These are phyloP conservation scores for Chalciporus sphaerocephalus DNA, from an alignment of 768 basidiomycete species.

Conservation along the genomic window DNA sequence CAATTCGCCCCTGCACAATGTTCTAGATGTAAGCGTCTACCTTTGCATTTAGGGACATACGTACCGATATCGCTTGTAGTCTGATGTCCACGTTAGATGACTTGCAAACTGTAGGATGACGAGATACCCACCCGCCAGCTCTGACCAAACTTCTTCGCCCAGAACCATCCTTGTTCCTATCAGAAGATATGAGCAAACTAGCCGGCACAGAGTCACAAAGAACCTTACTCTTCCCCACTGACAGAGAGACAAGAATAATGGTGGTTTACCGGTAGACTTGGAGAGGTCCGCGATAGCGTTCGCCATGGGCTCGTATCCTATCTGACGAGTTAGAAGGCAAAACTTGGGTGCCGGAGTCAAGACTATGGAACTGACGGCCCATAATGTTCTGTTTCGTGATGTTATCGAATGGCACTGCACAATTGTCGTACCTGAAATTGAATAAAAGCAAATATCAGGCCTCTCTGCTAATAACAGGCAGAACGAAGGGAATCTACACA, in stretches of 20 bases:
- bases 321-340: neutral
- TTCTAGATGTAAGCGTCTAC: slow-evolving; percentile 1
- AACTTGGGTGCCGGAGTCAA: neutral
- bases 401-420: slow-evolving; percentile 56
- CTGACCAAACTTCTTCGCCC: slow-evolving; percentile 57
- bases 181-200: slow-evolving; percentile 2
- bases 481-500: slow-evolving; percentile 24
- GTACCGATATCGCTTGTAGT: slow-evolving; percentile 49
- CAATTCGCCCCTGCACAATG: slow-evolving; percentile 39
- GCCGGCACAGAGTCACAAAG: neutral
- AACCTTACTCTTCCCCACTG: slow-evolving; percentile 60
- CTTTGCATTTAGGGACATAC: neutral
- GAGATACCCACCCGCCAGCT: slow-evolving; percentile 54
- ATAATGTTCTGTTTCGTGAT: slow-evolving; percentile 52
- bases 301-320: slow-evolving; percentile 60
- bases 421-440: slow-evolving; percentile 52
- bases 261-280: slow-evolving; percentile 44
- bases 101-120: neutral
- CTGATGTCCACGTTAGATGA: slow-evolving; percentile 26
- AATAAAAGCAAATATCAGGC: neutral
- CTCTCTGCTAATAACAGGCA: neutral
- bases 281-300: slow-evolving; percentile 51
- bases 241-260: slow-evolving; percentile 58
- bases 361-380: slow-evolving; percentile 39
- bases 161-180: slow-evolving; percentile 61